Evolutionary conservation across 331 rosid genomes (phyloP).

Genomic region (Malus hybrid): DNA sequence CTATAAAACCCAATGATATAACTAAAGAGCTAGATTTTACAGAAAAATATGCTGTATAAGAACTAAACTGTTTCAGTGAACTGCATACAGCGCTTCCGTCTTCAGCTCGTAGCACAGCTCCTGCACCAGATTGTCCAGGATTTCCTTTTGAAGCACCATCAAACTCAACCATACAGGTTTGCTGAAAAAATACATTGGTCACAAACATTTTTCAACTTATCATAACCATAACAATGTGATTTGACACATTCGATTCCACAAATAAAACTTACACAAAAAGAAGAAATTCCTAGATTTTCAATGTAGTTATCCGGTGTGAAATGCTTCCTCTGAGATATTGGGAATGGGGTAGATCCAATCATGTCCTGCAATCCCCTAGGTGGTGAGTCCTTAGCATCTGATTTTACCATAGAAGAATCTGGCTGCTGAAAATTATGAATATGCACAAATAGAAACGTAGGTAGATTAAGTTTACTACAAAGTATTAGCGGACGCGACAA

Average conservation of each 20-base stretch:
- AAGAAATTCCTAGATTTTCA: constrained; percentile 10
- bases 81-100: constrained; percentile 56
- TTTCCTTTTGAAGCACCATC: constrained; percentile 92
- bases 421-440: constrained; percentile 45
- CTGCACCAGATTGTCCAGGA: constrained; percentile 91
- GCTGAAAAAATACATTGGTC: constrained; percentile 22
- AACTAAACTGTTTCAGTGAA: background rate
- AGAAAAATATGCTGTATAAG: background rate
- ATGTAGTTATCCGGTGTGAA: constrained; percentile 1
- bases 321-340: constrained; percentile 15
- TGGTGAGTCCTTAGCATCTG: constrained; percentile 20
- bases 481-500: background rate
- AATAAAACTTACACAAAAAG: constrained; percentile 35
- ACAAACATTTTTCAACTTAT: background rate
- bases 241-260: background rate
- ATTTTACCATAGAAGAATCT: constrained; percentile 21
- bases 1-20: constrained; percentile 23
- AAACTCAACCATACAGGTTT: constrained; percentile 54
- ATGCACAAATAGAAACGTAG: background rate
- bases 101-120: constrained; percentile 66
- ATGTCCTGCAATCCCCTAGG: constrained; percentile 14
- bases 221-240: background rate
- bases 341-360: constrained; percentile 17
- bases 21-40: constrained; percentile 3
- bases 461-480: background rate